A percentile compares a stretch with the other conserved stretches of the same genome.
Conservation (phyloP, 2,329 filamentous ascomycete genomes). For the Paraphoma chrysanthemicola region DNA sequence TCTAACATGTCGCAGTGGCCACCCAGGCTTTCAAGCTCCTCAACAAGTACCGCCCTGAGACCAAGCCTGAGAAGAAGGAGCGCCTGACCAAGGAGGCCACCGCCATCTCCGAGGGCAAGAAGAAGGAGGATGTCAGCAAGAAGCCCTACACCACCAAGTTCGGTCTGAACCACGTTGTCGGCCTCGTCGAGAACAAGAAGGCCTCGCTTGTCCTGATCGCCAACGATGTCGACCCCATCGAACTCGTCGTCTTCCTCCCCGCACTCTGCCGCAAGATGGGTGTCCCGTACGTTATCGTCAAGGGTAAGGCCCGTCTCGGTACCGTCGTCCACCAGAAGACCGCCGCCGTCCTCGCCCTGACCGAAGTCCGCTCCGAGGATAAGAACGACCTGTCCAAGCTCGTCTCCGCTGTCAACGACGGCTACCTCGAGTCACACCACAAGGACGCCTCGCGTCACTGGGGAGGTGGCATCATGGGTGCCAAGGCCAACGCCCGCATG, state of each 20-base stretch:
- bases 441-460: slow-evolving; percentile 91
- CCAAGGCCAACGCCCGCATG: slow-evolving; percentile 81
- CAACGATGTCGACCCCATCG: slow-evolving; percentile 99
- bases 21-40: slow-evolving; percentile 98
- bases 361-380: slow-evolving; percentile 97
- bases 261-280: slow-evolving; percentile 99
- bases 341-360: slow-evolving; percentile 91
- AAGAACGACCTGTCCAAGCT: slow-evolving; percentile 98
- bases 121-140: slow-evolving; percentile 99
- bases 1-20: slow-evolving; percentile 61
- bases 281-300: slow-evolving; percentile 95
- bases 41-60: slow-evolving; percentile 99
- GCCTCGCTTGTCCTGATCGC: slow-evolving; percentile 96
- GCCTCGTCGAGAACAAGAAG: slow-evolving; percentile 85
- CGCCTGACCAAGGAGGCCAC: slow-evolving; percentile 97
- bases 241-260: slow-evolving; percentile 98
- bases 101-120: slow-evolving; percentile 98
- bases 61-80: slow-evolving; percentile 99
- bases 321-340: slow-evolving; percentile 99
- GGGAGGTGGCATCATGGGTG: slow-evolving; percentile 99
- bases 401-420: slow-evolving; percentile 94
- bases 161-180: slow-evolving; percentile 94
- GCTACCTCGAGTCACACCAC: slow-evolving; percentile 88
- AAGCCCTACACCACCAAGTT: slow-evolving; percentile 99
- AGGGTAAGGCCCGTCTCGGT: slow-evolving; percentile 99